Conservation (phyloP, 2,329 filamentous ascomycete genomes). For the Diaporthe vexans region DNA sequence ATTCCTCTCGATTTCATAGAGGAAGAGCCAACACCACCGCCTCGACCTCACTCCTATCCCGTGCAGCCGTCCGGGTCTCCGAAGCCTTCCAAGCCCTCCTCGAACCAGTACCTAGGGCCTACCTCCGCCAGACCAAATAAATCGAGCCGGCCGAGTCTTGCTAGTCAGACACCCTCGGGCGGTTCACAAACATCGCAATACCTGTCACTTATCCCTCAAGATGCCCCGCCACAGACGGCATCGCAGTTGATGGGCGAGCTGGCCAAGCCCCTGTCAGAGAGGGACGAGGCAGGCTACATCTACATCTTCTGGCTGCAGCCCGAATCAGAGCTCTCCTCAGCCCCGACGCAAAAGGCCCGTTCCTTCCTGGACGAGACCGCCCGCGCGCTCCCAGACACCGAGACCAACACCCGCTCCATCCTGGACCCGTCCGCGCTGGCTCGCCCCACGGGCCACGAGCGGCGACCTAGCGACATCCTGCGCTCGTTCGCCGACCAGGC, state of each 20-base stretch:
- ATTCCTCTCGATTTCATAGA: conserved; percentile 53
- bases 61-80: conserved; percentile 52
- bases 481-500: conserved; percentile 60
- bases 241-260: conserved; percentile 83
- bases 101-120: conserved; percentile 47
- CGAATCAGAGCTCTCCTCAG: conserved; percentile 65
- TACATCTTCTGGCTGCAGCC: conserved; percentile 99
- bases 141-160: conserved; percentile 46
- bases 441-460: conserved; percentile 51
- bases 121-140: conserved; percentile 44
- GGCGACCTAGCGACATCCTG: conserved; percentile 69
- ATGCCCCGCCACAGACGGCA: conserved; percentile 76
- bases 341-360: conserved; percentile 71
- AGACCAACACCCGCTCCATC: conserved; percentile 69
- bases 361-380: conserved; percentile 67
- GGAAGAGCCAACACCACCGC: conserved; percentile 57
- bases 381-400: conserved; percentile 51
- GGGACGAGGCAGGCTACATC: conserved; percentile 90
- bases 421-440: conserved; percentile 61
- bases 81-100: conserved; percentile 47
- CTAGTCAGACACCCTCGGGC: conserved; percentile 45
- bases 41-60: conserved; percentile 62
- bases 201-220: conserved; percentile 77
- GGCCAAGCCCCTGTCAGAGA: conserved; percentile 78
- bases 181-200: conserved; percentile 60